phyloP scores from a whole-genome alignment of 805 yeast genomes.

The Candida insectorum region DNA sequence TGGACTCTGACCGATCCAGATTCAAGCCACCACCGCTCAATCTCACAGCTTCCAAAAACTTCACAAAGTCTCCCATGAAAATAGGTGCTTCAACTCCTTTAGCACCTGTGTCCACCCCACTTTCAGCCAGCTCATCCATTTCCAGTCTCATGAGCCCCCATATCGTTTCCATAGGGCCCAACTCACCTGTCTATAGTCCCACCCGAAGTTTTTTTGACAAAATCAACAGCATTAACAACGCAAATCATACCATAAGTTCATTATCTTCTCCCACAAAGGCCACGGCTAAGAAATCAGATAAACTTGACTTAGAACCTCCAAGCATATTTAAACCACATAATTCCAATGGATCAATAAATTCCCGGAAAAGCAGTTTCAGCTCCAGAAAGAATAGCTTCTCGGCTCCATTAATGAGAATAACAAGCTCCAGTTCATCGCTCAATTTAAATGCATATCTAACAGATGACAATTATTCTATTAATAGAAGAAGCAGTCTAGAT shows the following conservation, averaged over 20 bases:
- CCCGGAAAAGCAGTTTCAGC: slow-evolving; percentile 1
- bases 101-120: slow-evolving; percentile 8
- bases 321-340: slow-evolving; percentile 31
- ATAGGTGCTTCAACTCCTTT: slow-evolving; percentile 3
- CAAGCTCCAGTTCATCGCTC: slow-evolving; percentile 38
- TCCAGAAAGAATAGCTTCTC: slow-evolving; percentile 27
- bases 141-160: slow-evolving; percentile 14
- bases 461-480: slow-evolving; percentile 20
- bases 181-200: slow-evolving; percentile 40
- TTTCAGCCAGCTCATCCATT: slow-evolving; percentile 20
- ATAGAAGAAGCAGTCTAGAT: not conserved
- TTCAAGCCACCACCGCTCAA: slow-evolving; percentile 8
- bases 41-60: not conserved
- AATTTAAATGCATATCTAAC: slow-evolving; percentile 42
- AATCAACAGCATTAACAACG: slow-evolving; percentile 16
- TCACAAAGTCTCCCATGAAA: slow-evolving; percentile 1
- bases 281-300: slow-evolving; percentile 9
- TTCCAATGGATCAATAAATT: no score
- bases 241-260: slow-evolving; percentile 29
- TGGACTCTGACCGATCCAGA: no score
- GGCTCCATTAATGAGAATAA: slow-evolving; percentile 27
- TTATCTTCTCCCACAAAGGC: slow-evolving; percentile 17
- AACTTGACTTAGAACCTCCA: slow-evolving; percentile 36
- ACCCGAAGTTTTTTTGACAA: slow-evolving; percentile 32
- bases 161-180: slow-evolving; percentile 35